Conservation (phyloP, 208 protist species). For the Wallacemonas sp. region DNA sequence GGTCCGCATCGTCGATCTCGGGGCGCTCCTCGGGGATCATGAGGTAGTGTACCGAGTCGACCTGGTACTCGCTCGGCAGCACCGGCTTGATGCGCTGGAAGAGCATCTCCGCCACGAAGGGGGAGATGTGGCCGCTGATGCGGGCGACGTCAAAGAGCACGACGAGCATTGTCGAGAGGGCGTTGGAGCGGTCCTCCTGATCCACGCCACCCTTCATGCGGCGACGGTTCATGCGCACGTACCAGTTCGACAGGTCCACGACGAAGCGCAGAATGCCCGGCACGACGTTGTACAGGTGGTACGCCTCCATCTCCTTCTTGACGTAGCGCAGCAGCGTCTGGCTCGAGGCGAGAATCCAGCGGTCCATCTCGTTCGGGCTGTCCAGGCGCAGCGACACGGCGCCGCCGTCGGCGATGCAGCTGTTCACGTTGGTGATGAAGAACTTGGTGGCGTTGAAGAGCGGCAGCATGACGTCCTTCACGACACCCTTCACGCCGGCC, state of each 20-base stretch:
- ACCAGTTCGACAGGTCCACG: constrained; percentile 99
- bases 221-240: constrained; percentile 97
- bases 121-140: constrained; percentile 98
- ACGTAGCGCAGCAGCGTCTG: constrained; percentile 95
- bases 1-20: constrained; percentile 56
- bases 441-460: constrained; percentile 99
- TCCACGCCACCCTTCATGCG: constrained; percentile 92
- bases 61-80: constrained; percentile 80
- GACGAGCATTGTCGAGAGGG: constrained; percentile 91
- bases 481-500: constrained; percentile 94
- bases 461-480: constrained; percentile 98
- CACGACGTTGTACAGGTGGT: constrained; percentile 99
- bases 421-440: constrained; percentile 96
- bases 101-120: constrained; percentile 98
- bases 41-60: constrained; percentile 93
- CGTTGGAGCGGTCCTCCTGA: constrained; percentile 72
- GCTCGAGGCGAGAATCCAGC: constrained; percentile 97
- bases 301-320: constrained; percentile 95
- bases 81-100: constrained; percentile 96
- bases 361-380: constrained; percentile 97
- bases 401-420: constrained; percentile 55
- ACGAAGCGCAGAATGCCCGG: constrained; percentile 97
- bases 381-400: constrained; percentile 51
- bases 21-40: constrained; percentile 89
- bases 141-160: constrained; percentile 91